phyloP scores from a whole-genome alignment of 1,284 basidiomycete species.

The Austroboletus sp. region DNA sequence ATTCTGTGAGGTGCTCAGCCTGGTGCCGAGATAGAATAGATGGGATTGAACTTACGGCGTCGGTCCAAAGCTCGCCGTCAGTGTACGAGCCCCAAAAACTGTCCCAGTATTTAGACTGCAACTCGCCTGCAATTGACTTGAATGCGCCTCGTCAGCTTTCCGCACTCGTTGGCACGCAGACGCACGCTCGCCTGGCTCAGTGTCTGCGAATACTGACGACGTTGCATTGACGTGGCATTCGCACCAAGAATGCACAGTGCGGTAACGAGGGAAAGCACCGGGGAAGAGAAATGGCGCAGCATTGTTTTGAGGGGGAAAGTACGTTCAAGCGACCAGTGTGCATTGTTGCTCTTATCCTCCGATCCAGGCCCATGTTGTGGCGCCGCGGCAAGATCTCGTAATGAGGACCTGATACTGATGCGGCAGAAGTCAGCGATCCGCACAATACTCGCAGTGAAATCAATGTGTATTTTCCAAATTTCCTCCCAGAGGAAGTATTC shows the following conservation, averaged over 20 bases:
- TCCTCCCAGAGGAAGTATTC: too few species aligned
- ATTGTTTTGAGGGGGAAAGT: neutral
- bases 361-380: too few species aligned
- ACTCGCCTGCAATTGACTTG: constrained; percentile 38
- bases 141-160: neutral
- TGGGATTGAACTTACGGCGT: constrained; percentile 36
- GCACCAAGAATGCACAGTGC: constrained; percentile 2
- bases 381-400: too few species aligned
- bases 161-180: neutral
- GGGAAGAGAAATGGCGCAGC: constrained; percentile 1
- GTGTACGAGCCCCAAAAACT: constrained; percentile 35
- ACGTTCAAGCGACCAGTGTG: neutral
- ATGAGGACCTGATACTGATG: too few species aligned
- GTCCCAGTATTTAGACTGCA: constrained; percentile 42
- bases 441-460: too few species aligned
- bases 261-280: neutral
- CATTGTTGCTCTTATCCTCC: too few species aligned
- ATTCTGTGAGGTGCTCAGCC: constrained; percentile 36
- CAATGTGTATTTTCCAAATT: too few species aligned
- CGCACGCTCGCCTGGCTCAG: constrained; percentile 15
- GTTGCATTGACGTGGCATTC: constrained; percentile 1
- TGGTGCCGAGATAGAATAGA: neutral
- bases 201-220: constrained; percentile 6
- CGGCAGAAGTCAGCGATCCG: too few species aligned
- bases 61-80: constrained; percentile 46